A percentile compares a stretch with the other conserved stretches of the same genome.
phyloP scores from a whole-genome alignment of 352 stramenopile species.

The Pythium chondricola region DNA sequence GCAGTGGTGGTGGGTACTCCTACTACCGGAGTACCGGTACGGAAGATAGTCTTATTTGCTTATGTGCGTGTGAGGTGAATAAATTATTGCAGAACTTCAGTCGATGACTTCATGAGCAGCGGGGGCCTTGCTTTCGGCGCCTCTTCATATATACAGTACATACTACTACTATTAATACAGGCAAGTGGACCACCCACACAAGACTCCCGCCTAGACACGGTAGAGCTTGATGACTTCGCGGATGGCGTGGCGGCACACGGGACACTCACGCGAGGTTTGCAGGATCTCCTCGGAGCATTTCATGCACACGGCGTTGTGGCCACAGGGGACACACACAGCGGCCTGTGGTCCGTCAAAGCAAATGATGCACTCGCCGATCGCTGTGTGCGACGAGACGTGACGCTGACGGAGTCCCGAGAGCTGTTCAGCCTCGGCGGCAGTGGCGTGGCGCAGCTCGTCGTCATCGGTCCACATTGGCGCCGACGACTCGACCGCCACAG shows the following conservation, averaged over 20 bases:
- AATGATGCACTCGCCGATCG: slow-evolving; percentile 66
- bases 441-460: neutral
- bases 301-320: slow-evolving; percentile 82
- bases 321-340: slow-evolving; percentile 74
- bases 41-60: too few relatives aligned
- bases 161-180: too few relatives aligned
- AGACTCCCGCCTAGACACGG: slow-evolving; percentile 29
- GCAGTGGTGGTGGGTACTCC: too few relatives aligned
- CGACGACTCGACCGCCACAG: slow-evolving; percentile 32
- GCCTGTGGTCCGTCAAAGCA: slow-evolving; percentile 73
- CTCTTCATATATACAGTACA: too few relatives aligned
- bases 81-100: too few relatives aligned
- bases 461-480: slow-evolving; percentile 18
- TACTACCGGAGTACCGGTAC: too few relatives aligned
- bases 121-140: too few relatives aligned
- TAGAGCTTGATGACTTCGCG: slow-evolving; percentile 80
- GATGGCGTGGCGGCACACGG: slow-evolving; percentile 59
- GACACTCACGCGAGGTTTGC: slow-evolving; percentile 47
- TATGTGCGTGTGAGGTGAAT: too few relatives aligned
- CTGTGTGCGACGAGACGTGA: slow-evolving; percentile 28
- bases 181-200: too few relatives aligned
- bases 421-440: neutral
- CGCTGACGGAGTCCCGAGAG: neutral
- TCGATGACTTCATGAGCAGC: too few relatives aligned
- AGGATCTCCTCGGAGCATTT: slow-evolving; percentile 66